phyloP scores from a whole-genome alignment of 768 basidiomycete species.

The Suillus decipiens region DNA sequence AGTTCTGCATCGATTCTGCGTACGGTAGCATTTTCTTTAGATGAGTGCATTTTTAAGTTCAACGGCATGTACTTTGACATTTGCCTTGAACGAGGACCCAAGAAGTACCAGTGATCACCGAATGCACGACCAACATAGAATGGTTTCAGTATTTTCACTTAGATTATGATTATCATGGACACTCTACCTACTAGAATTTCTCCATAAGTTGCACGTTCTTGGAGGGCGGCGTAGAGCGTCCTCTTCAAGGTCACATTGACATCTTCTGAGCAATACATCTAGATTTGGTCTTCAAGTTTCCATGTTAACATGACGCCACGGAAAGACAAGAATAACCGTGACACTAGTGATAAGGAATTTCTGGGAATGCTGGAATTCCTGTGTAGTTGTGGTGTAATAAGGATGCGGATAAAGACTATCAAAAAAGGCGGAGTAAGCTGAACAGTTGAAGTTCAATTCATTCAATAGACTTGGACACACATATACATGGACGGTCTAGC shows the following conservation, averaged over 20 bases:
- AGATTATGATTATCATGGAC: too few species aligned
- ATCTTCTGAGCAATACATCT: conserved; percentile 38
- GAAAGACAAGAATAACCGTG: conserved; percentile 17
- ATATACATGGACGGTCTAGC: too few species aligned
- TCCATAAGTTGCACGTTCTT: background rate
- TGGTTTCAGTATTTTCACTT: too few species aligned
- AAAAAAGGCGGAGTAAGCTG: conserved; percentile 32
- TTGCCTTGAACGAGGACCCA: too few species aligned
- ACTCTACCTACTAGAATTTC: too few species aligned
- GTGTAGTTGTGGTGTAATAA: conserved; percentile 41
- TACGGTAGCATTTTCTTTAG: background rate
- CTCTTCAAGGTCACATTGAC: conserved; percentile 36
- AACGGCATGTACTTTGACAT: background rate
- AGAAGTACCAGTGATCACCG: too few species aligned
- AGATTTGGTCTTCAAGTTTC: conserved; percentile 47
- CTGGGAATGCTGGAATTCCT: conserved; percentile 18
- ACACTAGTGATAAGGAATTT: conserved; percentile 2
- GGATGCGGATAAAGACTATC: conserved; percentile 41
- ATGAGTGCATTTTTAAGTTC: background rate
- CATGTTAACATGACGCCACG: conserved; percentile 25
- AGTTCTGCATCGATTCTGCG: background rate
- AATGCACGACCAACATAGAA: too few species aligned
- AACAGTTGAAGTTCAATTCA: conserved; percentile 46
- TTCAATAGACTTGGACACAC: conserved; percentile 30
- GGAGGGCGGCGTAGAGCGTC: conserved; percentile 32